Evolutionary conservation across 2,329 filamentous ascomycete species (phyloP), one percentile per base, ranked within the genome.

Genomic region (Penicillium griseofulvum): DNA sequence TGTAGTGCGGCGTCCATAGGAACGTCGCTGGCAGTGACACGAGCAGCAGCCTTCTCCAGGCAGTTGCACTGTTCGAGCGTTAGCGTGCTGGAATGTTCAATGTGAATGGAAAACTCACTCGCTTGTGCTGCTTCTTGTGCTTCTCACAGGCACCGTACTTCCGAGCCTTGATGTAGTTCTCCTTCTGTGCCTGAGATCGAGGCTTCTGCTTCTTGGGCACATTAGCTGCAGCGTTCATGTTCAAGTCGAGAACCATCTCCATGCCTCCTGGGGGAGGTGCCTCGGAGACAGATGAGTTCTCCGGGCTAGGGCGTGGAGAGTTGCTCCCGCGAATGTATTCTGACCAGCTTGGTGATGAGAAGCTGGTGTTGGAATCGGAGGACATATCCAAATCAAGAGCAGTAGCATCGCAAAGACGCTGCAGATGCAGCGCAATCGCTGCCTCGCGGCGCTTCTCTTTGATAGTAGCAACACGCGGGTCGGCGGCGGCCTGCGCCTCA

Each of bases 101-200:
- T 22, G 14, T 12, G 39, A 37, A 29, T 37, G 9, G 22, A 39
- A 43, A 19, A 62, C 71, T 65, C 64, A 76, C 74, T 52, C 73
- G 60, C 54, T 76, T 76, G 53, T 76, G 74, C 51, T 76, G 74
- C 55, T 74, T 75, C 54, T 72, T 70, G 59, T 76, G 74, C 59
- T 76, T 76, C 54, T 74, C 71, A 51, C 74, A 76, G 39, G 74
- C 74, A 24, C 74, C 74, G 29, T 75, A 70, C 41, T 74, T 75
- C 1, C 74, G 70, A 47, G 70, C 74, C 49, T 74, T 75, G 57
- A 75, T 75, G 56, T 76, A 76, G 50, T 73, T 74, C 52, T 76
- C 73, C 34, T 71, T 74, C 59, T 76, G 74, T 10, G 73, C 72
- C 51, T 68, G 68, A 5, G 74, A 76, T 16, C 74, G 68, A 22